Conservation (phyloP, 1,284 basidiomycete genomes). For the Pseudozyma thailandica region DNA sequence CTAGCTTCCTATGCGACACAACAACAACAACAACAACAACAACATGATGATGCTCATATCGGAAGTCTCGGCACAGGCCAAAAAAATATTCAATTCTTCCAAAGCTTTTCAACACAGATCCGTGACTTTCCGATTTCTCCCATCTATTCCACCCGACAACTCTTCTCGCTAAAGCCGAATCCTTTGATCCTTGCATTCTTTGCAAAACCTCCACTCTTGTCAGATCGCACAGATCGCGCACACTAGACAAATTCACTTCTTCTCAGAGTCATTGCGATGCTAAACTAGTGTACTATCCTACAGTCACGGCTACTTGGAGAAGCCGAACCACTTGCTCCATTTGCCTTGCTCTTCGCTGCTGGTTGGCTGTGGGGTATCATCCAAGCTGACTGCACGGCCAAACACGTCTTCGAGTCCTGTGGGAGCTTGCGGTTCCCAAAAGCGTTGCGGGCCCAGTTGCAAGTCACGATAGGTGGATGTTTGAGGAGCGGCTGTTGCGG, state of each 20-base stretch:
- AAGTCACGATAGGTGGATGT: constrained; percentile 20
- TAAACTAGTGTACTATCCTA: too few species aligned
- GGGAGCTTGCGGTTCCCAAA: constrained; percentile 50
- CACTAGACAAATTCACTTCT: not conserved
- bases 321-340: constrained; percentile 47
- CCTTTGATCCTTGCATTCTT: too few species aligned
- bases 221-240: not conserved
- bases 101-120: too few species aligned
- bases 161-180: constrained; percentile 28
- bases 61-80: too few species aligned
- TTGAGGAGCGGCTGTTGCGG: not conserved
- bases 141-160: not conserved
- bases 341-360: not conserved
- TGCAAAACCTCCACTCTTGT: constrained; percentile 4
- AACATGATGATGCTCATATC: too few species aligned
- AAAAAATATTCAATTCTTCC: too few species aligned
- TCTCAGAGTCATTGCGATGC: not conserved
- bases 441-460: constrained; percentile 54
- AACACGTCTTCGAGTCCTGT: constrained; percentile 62
- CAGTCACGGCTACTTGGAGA: constrained; percentile 13
- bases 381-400: constrained; percentile 35
- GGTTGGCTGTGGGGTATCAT: constrained; percentile 11
- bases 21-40: too few species aligned
- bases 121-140: constrained; percentile 32
- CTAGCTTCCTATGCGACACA: too few species aligned